Percentiles rank a stretch among this genome's conserved stretches.
These are phyloP conservation scores for Pleodorina starrii DNA, from an alignment of 139 green algal species.

Conservation along the genomic window DNA sequence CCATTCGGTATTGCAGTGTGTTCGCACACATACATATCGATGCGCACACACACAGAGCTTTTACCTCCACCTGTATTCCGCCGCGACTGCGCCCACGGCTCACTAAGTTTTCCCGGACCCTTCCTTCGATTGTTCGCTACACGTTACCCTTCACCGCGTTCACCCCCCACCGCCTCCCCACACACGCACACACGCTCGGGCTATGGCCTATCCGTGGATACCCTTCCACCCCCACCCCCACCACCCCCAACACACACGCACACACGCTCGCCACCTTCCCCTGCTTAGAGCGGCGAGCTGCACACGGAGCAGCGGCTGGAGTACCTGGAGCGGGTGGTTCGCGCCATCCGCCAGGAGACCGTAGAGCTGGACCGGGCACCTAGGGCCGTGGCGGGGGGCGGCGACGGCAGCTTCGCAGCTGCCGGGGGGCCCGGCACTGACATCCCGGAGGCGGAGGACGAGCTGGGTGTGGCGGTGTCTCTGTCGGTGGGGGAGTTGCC, in stretches of 20 bases:
- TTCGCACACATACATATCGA: too few relatives aligned
- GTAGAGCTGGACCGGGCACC: constrained; percentile 58
- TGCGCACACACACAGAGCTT: too few relatives aligned
- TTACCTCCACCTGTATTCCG: too few relatives aligned
- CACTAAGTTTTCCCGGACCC: too few relatives aligned
- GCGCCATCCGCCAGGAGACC: constrained; percentile 52
- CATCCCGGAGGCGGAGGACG: constrained; percentile 10
- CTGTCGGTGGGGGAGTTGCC: constrained; percentile 74
- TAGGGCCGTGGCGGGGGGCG: constrained; percentile 9
- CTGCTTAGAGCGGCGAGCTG: constrained; percentile 65
- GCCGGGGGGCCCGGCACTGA: not conserved
- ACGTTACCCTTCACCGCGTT: too few relatives aligned
- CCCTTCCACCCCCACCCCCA: not conserved
- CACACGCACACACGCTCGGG: too few relatives aligned
- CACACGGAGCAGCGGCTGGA: constrained; percentile 61
- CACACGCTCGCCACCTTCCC: too few relatives aligned
- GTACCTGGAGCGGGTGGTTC: constrained; percentile 66
- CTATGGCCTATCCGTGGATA: not conserved
- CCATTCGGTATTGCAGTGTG: too few relatives aligned
- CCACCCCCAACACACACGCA: not conserved
- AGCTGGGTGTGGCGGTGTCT: constrained; percentile 71
- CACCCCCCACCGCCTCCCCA: too few relatives aligned
- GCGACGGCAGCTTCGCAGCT: not conserved
- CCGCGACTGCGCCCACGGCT: too few relatives aligned
- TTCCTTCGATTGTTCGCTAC: too few relatives aligned